Evolutionary conservation across 2,329 filamentous ascomycete genomes (phyloP).

Genomic region (Ceratocystis papillata): DNA sequence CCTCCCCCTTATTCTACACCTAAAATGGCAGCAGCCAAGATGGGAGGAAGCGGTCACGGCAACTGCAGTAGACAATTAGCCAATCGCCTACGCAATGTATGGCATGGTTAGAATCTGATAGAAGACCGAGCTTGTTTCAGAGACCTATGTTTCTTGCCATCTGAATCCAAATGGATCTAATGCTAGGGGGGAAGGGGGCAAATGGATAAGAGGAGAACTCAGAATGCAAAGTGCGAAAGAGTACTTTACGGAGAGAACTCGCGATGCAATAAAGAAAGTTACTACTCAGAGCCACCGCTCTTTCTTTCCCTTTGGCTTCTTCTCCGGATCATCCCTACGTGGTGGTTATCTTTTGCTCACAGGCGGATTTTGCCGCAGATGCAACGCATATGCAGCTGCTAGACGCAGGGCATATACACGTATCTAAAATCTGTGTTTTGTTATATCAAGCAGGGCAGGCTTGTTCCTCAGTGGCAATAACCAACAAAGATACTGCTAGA

Average conservation of each 20-base stretch:
- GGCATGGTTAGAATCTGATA: not conserved
- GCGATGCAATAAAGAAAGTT: not conserved
- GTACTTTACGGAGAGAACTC: not conserved
- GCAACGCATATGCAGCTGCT: not conserved
- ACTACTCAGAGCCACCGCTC: not conserved
- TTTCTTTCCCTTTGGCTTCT: no score
- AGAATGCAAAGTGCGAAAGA: not conserved
- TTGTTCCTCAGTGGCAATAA: no score
- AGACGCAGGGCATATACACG: not conserved
- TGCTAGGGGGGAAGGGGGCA: not conserved
- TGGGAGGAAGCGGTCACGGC: constrained; percentile 3
- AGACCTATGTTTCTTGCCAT: constrained; percentile 11
- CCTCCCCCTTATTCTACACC: constrained; percentile 18
- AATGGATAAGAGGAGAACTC: not conserved
- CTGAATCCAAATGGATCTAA: not conserved
- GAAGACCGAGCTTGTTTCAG: constrained; percentile 10
- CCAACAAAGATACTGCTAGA: no score
- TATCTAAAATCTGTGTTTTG: no score
- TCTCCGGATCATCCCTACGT: no score
- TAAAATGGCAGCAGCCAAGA: constrained; percentile 13
- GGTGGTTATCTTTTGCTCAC: not conserved
- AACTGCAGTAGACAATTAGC: not conserved
- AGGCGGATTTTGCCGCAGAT: not conserved
- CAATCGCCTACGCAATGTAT: not conserved
- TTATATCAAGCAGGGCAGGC: no score